Evolutionary conservation across 257 asterid genomes (phyloP).

Genomic region (Solanum arcanum): DNA sequence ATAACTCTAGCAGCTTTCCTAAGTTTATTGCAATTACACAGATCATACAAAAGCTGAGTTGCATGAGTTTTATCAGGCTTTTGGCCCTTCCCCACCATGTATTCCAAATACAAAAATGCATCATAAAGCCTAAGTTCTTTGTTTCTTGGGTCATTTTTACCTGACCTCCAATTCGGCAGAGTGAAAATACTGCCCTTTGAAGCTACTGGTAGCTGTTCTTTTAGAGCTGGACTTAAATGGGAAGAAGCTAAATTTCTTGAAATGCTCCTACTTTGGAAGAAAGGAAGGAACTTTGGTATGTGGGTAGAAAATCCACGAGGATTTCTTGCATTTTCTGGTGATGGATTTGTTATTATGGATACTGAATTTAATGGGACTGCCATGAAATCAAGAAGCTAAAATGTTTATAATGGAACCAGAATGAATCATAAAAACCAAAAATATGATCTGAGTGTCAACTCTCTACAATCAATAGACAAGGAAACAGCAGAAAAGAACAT

Average conservation of each 20-base stretch:
- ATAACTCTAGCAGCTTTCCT: slow-evolving; percentile 74
- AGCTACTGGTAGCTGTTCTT: background rate
- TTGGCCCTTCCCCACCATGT: slow-evolving; percentile 71
- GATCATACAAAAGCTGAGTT: slow-evolving; percentile 68
- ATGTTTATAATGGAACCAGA: background rate
- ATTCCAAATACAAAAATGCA: slow-evolving; percentile 62
- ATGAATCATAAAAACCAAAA: background rate
- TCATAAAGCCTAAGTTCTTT: slow-evolving; percentile 50
- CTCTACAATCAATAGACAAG: background rate
- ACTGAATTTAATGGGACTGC: slow-evolving; percentile 48
- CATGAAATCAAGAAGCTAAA: slow-evolving; percentile 19
- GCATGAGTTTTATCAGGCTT: slow-evolving; percentile 55
- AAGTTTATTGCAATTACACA: slow-evolving; percentile 56
- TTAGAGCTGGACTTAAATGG: slow-evolving; percentile 7
- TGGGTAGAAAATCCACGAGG: slow-evolving; percentile 22
- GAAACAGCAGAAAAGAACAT: background rate
- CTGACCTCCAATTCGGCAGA: slow-evolving; percentile 77
- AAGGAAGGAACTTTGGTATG: slow-evolving; percentile 28
- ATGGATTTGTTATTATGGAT: slow-evolving; percentile 38
- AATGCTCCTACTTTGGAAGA: slow-evolving; percentile 18
- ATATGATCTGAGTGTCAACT: background rate
- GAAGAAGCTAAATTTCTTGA: slow-evolving; percentile 34
- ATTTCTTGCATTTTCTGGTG: slow-evolving; percentile 29
- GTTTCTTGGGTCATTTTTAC: slow-evolving; percentile 44
- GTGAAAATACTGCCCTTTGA: slow-evolving; percentile 37